Conservation (phyloP, 163 green algal genomes). For the Volvox carteri region DNA sequence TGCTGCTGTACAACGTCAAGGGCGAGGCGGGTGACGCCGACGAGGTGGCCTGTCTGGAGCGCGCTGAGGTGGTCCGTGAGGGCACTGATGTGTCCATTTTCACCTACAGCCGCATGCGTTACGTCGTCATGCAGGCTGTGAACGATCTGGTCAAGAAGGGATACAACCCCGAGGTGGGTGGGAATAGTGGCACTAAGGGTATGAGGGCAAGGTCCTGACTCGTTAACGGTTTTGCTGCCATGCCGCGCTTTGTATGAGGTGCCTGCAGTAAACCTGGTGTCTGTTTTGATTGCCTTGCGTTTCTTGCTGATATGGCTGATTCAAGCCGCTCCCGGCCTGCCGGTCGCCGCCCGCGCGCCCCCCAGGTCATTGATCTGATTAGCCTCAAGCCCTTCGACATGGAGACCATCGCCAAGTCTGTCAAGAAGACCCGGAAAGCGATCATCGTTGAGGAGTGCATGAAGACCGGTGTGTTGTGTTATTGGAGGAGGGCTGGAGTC, state of each 20-base stretch:
- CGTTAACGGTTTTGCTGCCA: too few relatives aligned
- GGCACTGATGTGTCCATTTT: conserved; percentile 94
- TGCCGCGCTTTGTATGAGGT: too few relatives aligned
- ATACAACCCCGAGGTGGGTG: conserved; percentile 90
- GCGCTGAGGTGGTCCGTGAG: conserved; percentile 89
- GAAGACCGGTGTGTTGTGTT: conserved; percentile 81
- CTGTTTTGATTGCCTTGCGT: too few relatives aligned
- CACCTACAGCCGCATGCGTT: conserved; percentile 96
- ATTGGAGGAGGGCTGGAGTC: background rate
- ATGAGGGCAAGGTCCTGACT: too few relatives aligned
- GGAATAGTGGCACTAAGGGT: too few relatives aligned
- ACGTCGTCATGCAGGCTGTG: conserved; percentile 94
- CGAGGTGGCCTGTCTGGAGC: conserved; percentile 85
- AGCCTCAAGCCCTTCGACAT: conserved; percentile 98
- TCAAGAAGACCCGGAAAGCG: conserved; percentile 90
- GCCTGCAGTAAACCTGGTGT: too few relatives aligned
- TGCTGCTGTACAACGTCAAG: conserved; percentile 98
- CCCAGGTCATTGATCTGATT: conserved; percentile 96
- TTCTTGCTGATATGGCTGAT: too few relatives aligned
- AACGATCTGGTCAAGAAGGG: conserved; percentile 91
- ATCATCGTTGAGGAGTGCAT: conserved; percentile 99
- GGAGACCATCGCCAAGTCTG: conserved; percentile 91
- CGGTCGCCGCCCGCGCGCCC: too few relatives aligned
- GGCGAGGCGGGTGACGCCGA: conserved; percentile 71
- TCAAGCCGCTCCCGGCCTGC: too few relatives aligned